These are phyloP conservation scores for Scheffersomyces ergatensis DNA, from an alignment of 805 yeast species.

Conservation along the genomic window DNA sequence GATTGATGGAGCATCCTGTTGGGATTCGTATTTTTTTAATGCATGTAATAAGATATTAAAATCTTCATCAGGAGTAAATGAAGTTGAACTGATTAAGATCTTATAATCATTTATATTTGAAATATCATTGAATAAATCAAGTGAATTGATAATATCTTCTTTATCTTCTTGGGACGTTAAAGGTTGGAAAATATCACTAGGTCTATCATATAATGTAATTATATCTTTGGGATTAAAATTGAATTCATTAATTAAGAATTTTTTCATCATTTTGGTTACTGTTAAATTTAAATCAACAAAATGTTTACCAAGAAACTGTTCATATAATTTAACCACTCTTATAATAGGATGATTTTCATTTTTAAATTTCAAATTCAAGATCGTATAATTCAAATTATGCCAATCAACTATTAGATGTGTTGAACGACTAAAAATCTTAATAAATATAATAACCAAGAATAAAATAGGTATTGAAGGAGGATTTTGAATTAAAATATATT, in stretches of 20 bases:
- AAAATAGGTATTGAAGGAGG: constrained; percentile 92
- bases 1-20: constrained; percentile 43
- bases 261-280: constrained; percentile 74
- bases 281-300: constrained; percentile 73
- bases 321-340: constrained; percentile 57
- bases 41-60: constrained; percentile 68
- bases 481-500: constrained; percentile 75
- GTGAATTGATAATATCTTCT: constrained; percentile 22
- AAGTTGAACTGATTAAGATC: constrained; percentile 82
- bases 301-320: constrained; percentile 50
- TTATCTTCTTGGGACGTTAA: constrained; percentile 30
- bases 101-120: constrained; percentile 40
- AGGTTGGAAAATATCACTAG: constrained; percentile 68
- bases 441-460: constrained; percentile 56
- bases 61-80: constrained; percentile 96
- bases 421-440: constrained; percentile 46
- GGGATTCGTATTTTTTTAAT: constrained; percentile 54
- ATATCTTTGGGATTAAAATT: constrained; percentile 45
- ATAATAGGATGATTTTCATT: constrained; percentile 62
- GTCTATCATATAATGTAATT: constrained; percentile 79
- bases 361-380: constrained; percentile 63
- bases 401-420: constrained; percentile 81
- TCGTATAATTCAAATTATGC: constrained; percentile 92
- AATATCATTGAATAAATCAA: constrained; percentile 25
- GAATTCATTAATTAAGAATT: constrained; percentile 56